Percentiles rank a stretch among this genome's conserved stretches.
Conservation (phyloP, 345 rosid species). For the Eucalyptus victrix region DNA sequence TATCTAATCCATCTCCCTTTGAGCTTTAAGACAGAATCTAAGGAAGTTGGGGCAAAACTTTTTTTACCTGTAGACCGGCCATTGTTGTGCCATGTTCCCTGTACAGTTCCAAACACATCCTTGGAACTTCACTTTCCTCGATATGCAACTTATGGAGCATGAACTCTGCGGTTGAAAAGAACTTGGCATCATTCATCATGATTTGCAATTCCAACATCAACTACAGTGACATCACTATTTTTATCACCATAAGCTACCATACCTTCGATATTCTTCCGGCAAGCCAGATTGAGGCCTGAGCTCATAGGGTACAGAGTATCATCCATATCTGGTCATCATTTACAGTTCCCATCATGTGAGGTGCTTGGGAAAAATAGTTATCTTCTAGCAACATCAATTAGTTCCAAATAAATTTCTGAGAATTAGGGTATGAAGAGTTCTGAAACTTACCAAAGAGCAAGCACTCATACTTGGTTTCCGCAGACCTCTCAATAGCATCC, state of each 20-base stretch:
- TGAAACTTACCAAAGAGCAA: slow-evolving; percentile 61
- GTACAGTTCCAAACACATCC: slow-evolving; percentile 83
- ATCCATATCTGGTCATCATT: slow-evolving; percentile 54
- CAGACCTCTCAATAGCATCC: slow-evolving; percentile 32
- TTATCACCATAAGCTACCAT: background rate
- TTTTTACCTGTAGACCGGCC: slow-evolving; percentile 82
- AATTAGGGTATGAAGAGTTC: background rate
- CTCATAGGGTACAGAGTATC: slow-evolving; percentile 80
- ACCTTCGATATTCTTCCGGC: slow-evolving; percentile 83
- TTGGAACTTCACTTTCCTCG: slow-evolving; percentile 72
- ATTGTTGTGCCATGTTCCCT: slow-evolving; percentile 89
- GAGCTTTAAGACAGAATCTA: background rate
- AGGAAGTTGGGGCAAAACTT: background rate
- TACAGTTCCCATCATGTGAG: background rate
- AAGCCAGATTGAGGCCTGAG: slow-evolving; percentile 67
- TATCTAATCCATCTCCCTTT: background rate
- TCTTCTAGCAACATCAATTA: background rate
- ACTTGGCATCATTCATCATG: background rate
- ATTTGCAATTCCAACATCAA: background rate
- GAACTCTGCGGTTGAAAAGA: slow-evolving; percentile 31
- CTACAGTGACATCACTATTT: background rate
- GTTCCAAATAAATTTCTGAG: background rate
- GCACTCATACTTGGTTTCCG: slow-evolving; percentile 46
- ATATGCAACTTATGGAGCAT: slow-evolving; percentile 60
- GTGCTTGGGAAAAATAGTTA: background rate